A percentile compares a stretch with the other conserved stretches of the same genome.
Evolutionary conservation across 495 filamentous ascomycete species (phyloP).

Genomic region (Tuber brumale): DNA sequence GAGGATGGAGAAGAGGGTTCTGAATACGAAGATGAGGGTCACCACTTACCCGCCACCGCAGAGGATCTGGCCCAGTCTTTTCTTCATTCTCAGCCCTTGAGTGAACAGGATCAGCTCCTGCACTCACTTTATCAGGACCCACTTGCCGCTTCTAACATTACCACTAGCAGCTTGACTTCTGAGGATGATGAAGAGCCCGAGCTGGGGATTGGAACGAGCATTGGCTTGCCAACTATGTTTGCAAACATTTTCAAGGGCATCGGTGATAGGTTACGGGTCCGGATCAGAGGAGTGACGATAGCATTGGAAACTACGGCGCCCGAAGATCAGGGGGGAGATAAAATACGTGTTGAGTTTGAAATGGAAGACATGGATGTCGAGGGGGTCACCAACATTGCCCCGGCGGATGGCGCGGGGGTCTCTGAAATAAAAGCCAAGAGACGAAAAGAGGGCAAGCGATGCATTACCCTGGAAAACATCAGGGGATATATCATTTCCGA

Average conservation of each 20-base stretch:
- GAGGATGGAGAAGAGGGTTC: conserved; percentile 32
- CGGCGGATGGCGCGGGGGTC: conserved; percentile 7
- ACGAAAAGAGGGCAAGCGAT: conserved; percentile 57
- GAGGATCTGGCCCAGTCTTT: conserved; percentile 82
- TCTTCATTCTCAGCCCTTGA: conserved; percentile 65
- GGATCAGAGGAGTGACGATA: conserved; percentile 60
- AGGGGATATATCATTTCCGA: conserved; percentile 64
- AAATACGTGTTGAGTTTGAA: conserved; percentile 54
- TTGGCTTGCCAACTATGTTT: conserved; percentile 75
- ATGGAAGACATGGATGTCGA: conserved; percentile 62
- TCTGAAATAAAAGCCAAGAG: conserved; percentile 23
- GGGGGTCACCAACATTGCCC: conserved; percentile 50
- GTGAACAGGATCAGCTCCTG: conserved; percentile 66
- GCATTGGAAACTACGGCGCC: conserved; percentile 54
- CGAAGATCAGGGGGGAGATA: conserved; percentile 51
- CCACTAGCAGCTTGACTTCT: conserved; percentile 40
- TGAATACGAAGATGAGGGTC: conserved; percentile 27
- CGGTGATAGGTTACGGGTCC: conserved; percentile 67
- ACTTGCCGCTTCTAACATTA: conserved; percentile 46
- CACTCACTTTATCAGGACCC: conserved; percentile 60
- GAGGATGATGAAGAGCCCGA: conserved; percentile 59
- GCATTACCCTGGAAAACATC: conserved; percentile 58
- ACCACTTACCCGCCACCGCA: conserved; percentile 63
- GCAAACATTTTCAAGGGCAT: conserved; percentile 77
- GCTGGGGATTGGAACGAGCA: conserved; percentile 62